Percentiles rank a stretch among this genome's conserved stretches.
Conservation (phyloP, 352 stramenopile genomes). For the Phytophthora brassicae region DNA sequence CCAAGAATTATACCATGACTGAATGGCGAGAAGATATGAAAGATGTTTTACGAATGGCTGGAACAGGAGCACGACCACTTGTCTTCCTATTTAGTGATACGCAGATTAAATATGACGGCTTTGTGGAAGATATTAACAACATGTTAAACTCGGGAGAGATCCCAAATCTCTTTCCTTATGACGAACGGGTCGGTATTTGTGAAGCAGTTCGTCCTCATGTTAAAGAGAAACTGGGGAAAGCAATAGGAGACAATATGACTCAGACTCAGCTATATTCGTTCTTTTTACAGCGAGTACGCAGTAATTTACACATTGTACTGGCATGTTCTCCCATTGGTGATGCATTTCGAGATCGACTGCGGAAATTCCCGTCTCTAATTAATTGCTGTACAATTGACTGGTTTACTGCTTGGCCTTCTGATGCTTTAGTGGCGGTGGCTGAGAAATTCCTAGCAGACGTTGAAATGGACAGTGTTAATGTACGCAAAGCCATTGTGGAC, state of each 20-base stretch:
- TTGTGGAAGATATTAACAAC: conserved; percentile 97
- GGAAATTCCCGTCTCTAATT: conserved; percentile 95
- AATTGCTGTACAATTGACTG: conserved; percentile 98
- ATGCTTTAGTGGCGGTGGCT: conserved; percentile 92
- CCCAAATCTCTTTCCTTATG: conserved; percentile 93
- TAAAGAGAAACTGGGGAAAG: conserved; percentile 91
- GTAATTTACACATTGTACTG: conserved; percentile 94
- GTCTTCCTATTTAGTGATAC: conserved; percentile 96
- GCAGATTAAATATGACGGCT: conserved; percentile 96
- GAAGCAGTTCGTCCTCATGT: conserved; percentile 90
- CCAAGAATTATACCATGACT: conserved; percentile 93
- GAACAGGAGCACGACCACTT: conserved; percentile 82
- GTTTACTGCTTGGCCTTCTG: conserved; percentile 94
- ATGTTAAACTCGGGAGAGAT: conserved; percentile 96
- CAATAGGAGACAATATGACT: conserved; percentile 91
- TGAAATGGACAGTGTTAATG: conserved; percentile 78
- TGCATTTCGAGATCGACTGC: conserved; percentile 92
- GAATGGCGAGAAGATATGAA: conserved; percentile 97
- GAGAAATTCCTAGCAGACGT: conserved; percentile 92
- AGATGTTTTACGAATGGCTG: conserved; percentile 87
- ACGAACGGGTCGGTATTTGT: conserved; percentile 91
- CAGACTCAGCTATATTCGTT: conserved; percentile 90
- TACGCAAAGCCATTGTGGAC: conserved; percentile 84
- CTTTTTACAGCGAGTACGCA: conserved; percentile 91
- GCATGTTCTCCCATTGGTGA: conserved; percentile 94